Conservation (phyloP, 257 asterid species). For the Mentha longifolia region DNA sequence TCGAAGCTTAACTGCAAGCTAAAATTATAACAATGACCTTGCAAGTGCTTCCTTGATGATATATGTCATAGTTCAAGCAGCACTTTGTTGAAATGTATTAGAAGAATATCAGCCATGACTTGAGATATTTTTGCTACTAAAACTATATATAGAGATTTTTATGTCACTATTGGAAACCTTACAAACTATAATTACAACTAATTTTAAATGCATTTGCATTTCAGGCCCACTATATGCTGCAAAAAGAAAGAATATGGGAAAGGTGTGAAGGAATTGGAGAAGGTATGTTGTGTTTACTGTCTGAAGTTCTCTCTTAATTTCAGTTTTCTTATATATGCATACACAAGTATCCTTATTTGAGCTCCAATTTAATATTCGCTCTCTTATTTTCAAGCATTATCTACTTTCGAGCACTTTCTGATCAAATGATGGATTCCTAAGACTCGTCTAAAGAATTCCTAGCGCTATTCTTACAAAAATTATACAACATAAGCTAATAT, state of each 20-base stretch:
- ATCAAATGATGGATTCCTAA: too few relatives aligned
- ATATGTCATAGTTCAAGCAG: conserved; percentile 13
- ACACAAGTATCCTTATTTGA: too few relatives aligned
- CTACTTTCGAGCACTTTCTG: too few relatives aligned
- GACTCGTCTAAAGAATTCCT: too few relatives aligned
- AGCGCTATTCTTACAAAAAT: too few relatives aligned
- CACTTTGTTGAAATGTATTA: conserved; percentile 1
- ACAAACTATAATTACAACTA: background rate
- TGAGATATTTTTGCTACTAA: conserved; percentile 14
- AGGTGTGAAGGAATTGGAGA: conserved; percentile 68
- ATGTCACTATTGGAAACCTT: conserved; percentile 5
- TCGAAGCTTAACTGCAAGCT: too few relatives aligned
- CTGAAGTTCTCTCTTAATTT: conserved; percentile 4
- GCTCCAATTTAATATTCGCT: too few relatives aligned
- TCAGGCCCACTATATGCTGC: conserved; percentile 72
- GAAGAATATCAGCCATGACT: background rate
- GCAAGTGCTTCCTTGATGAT: conserved; percentile 7
- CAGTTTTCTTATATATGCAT: background rate
- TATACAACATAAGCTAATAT: too few relatives aligned
- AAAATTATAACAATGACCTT: conserved; percentile 9
- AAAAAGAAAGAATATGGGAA: conserved; percentile 53
- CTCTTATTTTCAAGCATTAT: too few relatives aligned
- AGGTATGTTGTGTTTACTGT: conserved; percentile 40
- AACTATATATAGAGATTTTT: background rate
- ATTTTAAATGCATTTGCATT: conserved; percentile 24